A percentile compares a stretch with the other conserved stretches of the same genome.
Conservation (phyloP, 305 asterid species). For the Fraxinus sp. region DNA sequence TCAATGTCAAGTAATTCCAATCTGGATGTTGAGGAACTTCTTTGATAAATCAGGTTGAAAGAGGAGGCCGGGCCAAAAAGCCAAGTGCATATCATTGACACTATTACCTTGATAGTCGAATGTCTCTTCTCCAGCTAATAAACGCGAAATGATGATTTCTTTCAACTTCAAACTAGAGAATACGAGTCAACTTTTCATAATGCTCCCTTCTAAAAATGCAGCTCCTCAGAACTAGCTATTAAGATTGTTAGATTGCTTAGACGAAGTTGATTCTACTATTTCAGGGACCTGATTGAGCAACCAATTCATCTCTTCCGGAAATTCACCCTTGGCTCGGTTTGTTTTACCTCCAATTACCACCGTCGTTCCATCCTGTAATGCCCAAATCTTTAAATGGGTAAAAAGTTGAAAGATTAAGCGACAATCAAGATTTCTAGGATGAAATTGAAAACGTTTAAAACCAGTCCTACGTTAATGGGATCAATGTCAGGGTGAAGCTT, state of each 20-base stretch:
- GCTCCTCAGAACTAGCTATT: slow-evolving; percentile 24
- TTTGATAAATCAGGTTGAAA: neutral
- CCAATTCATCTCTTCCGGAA: slow-evolving; percentile 61
- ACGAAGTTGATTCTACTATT: slow-evolving; percentile 36
- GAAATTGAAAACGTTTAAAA: neutral
- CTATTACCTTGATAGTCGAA: neutral
- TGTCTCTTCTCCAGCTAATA: slow-evolving; percentile 3
- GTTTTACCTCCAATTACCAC: slow-evolving; percentile 80
- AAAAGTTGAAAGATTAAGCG: slow-evolving; percentile 8
- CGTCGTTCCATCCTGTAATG: slow-evolving; percentile 72
- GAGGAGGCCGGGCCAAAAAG: neutral
- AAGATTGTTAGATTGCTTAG: slow-evolving; percentile 24
- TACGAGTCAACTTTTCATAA: neutral
- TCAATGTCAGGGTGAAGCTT: neutral
- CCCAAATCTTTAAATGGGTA: slow-evolving; percentile 66
- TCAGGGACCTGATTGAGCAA: slow-evolving; percentile 69
- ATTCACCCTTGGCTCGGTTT: slow-evolving; percentile 71
- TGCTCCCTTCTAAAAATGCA: neutral
- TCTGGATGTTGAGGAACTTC: neutral
- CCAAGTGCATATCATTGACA: neutral
- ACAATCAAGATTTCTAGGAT: neutral
- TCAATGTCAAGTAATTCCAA: slow-evolving; percentile 6
- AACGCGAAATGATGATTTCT: neutral
- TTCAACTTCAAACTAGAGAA: neutral
- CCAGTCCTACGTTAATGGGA: neutral